Evolutionary conservation across 2,329 filamentous ascomycete species (phyloP).

Genomic region (Colletotrichum spaethianum): DNA sequence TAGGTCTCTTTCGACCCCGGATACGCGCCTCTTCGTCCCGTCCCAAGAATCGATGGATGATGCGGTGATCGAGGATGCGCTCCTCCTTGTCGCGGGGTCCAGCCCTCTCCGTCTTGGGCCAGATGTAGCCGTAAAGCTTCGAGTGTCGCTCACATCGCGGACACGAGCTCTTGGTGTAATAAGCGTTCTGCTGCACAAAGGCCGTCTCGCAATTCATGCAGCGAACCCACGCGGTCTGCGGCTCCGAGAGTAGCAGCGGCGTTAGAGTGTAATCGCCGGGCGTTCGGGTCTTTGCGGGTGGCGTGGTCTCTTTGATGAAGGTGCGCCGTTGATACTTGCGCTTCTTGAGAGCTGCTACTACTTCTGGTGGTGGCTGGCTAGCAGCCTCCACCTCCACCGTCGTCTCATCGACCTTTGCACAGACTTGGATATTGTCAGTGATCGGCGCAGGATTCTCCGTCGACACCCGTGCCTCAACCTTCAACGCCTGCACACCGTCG

Average conservation of each 20-base stretch:
- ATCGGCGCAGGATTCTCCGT: slow-evolving; percentile 31
- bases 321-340: slow-evolving; percentile 53
- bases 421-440: slow-evolving; percentile 27
- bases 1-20: slow-evolving; percentile 54
- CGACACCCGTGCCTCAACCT: slow-evolving; percentile 27
- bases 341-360: slow-evolving; percentile 44
- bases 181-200: slow-evolving; percentile 92
- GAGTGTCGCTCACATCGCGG: slow-evolving; percentile 95
- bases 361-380: slow-evolving; percentile 27
- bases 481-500: slow-evolving; percentile 23
- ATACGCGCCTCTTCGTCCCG: slow-evolving; percentile 75
- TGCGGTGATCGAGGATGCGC: slow-evolving; percentile 86
- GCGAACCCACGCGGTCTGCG: slow-evolving; percentile 86
- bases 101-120: slow-evolving; percentile 93
- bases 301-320: slow-evolving; percentile 51
- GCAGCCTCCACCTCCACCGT: slow-evolving; percentile 13
- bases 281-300: slow-evolving; percentile 60
- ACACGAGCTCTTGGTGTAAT: slow-evolving; percentile 87
- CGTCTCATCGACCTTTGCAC: slow-evolving; percentile 38
- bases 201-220: slow-evolving; percentile 86
- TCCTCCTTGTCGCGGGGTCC: slow-evolving; percentile 81
- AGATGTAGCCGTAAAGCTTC: slow-evolving; percentile 93
- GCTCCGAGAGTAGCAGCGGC: slow-evolving; percentile 79
- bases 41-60: slow-evolving; percentile 86
- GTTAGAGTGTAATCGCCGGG: slow-evolving; percentile 90